These are phyloP conservation scores for Ogataea glucozyma DNA, from an alignment of 805 yeast genomes.

Conservation along the genomic window DNA sequence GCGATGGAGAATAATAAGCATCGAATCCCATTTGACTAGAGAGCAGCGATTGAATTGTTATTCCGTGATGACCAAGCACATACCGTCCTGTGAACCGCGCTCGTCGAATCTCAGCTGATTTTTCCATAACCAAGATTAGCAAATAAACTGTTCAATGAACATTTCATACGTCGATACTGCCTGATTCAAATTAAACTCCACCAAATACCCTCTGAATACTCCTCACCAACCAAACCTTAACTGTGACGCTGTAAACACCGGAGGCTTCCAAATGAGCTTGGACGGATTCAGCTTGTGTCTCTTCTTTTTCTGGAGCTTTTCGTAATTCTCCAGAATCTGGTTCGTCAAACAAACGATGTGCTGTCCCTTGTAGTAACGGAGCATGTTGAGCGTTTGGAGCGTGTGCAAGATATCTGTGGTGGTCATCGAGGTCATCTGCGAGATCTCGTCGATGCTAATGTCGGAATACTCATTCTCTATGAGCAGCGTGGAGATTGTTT, in stretches of 20 bases:
- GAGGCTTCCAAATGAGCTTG: conserved; percentile 88
- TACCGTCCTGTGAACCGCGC: too few relatives aligned
- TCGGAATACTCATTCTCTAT: conserved; percentile 60
- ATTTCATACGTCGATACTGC: too few relatives aligned
- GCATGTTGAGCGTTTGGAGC: conserved; percentile 83
- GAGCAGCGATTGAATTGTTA: too few relatives aligned
- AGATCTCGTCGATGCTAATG: conserved; percentile 79
- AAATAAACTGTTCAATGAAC: too few relatives aligned
- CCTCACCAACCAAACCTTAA: conserved; percentile 88
- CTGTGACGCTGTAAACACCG: conserved; percentile 94
- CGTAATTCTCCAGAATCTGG: conserved; percentile 74
- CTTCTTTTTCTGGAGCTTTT: conserved; percentile 62
- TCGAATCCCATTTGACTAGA: conserved; percentile 74
- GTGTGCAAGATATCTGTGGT: conserved; percentile 95
- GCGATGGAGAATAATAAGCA: conserved; percentile 45
- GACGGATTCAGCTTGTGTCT: conserved; percentile 74
- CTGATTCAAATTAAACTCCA: too few relatives aligned
- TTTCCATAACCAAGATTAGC: too few relatives aligned
- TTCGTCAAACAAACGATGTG: conserved; percentile 87
- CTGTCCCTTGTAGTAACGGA: conserved; percentile 93
- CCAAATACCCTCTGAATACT: too few relatives aligned
- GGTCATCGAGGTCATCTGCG: conserved; percentile 87
- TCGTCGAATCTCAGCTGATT: too few relatives aligned
- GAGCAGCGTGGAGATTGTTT: conserved; percentile 72
- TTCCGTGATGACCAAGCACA: too few relatives aligned